Percentiles rank a stretch among this genome's conserved stretches.
phyloP scores from a whole-genome alignment of 305 asterid species.

The Withania somnifera region DNA sequence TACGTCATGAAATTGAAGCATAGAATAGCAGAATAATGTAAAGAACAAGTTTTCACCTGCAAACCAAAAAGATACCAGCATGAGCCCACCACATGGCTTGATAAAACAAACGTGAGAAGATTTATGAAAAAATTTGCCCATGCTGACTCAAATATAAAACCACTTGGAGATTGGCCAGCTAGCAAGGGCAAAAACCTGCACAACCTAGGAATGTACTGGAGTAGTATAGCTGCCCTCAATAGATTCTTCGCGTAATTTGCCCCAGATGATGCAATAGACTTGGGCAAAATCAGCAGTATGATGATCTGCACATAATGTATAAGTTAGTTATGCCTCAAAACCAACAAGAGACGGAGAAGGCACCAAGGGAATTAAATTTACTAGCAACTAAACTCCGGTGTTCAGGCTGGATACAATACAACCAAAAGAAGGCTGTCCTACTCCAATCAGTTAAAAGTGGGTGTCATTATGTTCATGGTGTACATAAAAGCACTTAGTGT shows the following conservation, averaged over 20 bases:
- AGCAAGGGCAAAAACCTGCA: constrained; percentile 60
- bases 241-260: constrained; percentile 64
- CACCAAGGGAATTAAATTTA: neutral
- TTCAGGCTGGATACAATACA: neutral
- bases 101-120: constrained; percentile 57
- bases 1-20: neutral
- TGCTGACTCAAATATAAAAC: constrained; percentile 77
- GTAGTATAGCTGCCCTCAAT: constrained; percentile 50
- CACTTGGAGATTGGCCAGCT: constrained; percentile 65
- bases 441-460: neutral
- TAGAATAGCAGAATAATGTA: neutral
- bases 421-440: neutral
- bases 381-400: neutral
- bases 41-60: constrained; percentile 41
- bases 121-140: constrained; percentile 71
- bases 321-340: neutral
- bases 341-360: constrained; percentile 3
- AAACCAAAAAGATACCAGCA: constrained; percentile 86
- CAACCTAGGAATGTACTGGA: constrained; percentile 66
- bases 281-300: constrained; percentile 41
- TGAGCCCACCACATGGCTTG: constrained; percentile 77
- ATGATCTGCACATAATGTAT: constrained; percentile 35
- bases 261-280: constrained; percentile 33
- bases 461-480: neutral
- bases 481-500: neutral